Evolutionary conservation across 441 rosid species (phyloP), one percentile per base, ranked within the genome.

Genomic region (Erodium trifolium): DNA sequence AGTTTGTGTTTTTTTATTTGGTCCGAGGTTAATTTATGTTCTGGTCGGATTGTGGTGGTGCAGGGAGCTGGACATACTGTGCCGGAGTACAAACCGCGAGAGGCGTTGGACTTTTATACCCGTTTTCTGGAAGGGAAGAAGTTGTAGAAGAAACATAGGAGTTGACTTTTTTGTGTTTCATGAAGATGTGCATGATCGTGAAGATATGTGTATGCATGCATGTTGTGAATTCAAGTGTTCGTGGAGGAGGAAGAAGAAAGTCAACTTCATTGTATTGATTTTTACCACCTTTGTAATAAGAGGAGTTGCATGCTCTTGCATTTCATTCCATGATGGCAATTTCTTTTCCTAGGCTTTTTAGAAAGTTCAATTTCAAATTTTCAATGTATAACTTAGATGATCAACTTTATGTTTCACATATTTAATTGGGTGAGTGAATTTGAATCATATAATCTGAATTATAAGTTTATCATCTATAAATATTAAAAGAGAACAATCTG

Each of bases 61-160:
- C 79, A 93, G 96, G 94, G 98, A 34, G 43, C 97, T 57, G 97
- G 98, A 14, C 98, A 93, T 67, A 85, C 91, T 0, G 96, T 93
- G 6, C 97, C 96, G 3, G 94, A 90, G 71, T 88, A 89, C 80
- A 93, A 91, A 72, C 94, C 96, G 0, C 73, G 17, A 23, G 97
- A 93, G 82, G 78, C 96, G 0, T 73, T 88, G 62, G 85, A 88
- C 73, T 93, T 93, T 70, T 90, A 88, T 75, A 82, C 87, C 66
- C 84, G 86, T 31, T 93, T 90, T 70, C 84, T 92, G 66, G 78
- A 80, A 0, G 92, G 95, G 55, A 72, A 79, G 8, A 43, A 8
- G 8, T 11, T 43, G 1, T 43, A 43, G 49, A 43, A 43, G 49
- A 43, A 9, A 43, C 12, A 43, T 8, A 43, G 49, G 49, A 43